phyloP scores from a whole-genome alignment of 306 rosid genomes.

The Inga oerstediana region DNA sequence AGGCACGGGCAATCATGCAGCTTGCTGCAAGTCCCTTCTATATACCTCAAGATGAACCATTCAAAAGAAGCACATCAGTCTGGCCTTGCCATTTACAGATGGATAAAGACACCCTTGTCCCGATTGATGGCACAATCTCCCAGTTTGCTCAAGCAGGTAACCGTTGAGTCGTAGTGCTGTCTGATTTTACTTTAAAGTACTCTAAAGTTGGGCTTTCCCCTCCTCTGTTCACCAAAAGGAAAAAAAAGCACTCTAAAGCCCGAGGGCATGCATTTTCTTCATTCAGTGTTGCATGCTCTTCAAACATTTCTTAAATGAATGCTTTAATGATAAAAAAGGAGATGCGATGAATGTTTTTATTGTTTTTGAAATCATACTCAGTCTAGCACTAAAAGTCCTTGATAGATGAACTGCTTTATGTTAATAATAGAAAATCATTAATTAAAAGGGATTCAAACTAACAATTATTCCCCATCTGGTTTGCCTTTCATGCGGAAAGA shows the following conservation, averaged over 20 bases:
- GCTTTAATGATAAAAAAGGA: slow-evolving; percentile 21
- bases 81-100: slow-evolving; percentile 53
- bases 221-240: not conserved
- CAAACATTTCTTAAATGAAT: slow-evolving; percentile 20
- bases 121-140: slow-evolving; percentile 52
- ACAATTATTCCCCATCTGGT: slow-evolving; percentile 6
- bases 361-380: not conserved
- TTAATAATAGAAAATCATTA: not conserved
- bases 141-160: slow-evolving; percentile 76
- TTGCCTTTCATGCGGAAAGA: not conserved
- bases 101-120: slow-evolving; percentile 53
- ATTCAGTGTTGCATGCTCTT: slow-evolving; percentile 15
- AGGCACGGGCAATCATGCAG: slow-evolving; percentile 92
- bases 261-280: slow-evolving; percentile 14
- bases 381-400: not conserved
- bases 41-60: slow-evolving; percentile 50
- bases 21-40: slow-evolving; percentile 78
- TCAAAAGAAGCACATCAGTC: slow-evolving; percentile 51
- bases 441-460: slow-evolving; percentile 18
- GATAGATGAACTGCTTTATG: slow-evolving; percentile 20
- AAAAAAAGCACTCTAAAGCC: not conserved
- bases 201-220: not conserved
- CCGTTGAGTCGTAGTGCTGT: slow-evolving; percentile 16
- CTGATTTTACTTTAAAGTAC: not conserved
- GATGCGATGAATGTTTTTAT: slow-evolving; percentile 24